Evolutionary conservation across 2,329 filamentous ascomycete genomes (phyloP).

Genomic region (Fusarium poae): DNA sequence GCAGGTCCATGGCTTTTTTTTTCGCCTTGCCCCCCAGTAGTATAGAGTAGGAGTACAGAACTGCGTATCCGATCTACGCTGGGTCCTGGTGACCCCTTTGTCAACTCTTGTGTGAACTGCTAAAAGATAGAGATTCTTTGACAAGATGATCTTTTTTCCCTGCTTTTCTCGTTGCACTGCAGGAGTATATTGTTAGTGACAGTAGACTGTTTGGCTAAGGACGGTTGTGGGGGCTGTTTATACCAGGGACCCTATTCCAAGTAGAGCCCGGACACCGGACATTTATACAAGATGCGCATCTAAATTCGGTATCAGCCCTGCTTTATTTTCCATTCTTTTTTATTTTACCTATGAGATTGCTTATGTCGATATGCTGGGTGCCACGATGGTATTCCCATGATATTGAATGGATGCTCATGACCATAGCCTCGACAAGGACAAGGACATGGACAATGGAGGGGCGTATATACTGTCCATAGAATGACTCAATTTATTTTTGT

Average conservation of each 20-base stretch:
- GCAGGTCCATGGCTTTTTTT: slow-evolving; percentile 6
- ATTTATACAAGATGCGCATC: neutral
- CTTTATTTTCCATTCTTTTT: neutral
- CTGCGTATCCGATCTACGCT: slow-evolving; percentile 17
- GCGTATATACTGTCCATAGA: slow-evolving; percentile 9
- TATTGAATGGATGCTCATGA: slow-evolving; percentile 1
- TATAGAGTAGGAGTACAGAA: neutral
- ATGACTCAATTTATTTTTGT: slow-evolving; percentile 18
- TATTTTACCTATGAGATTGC: neutral
- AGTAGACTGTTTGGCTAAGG: slow-evolving; percentile 13
- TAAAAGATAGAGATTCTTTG: neutral
- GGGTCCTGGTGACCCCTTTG: slow-evolving; percentile 23
- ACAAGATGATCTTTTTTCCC: slow-evolving; percentile 22
- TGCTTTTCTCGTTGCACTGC: slow-evolving; percentile 43
- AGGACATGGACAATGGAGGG: slow-evolving; percentile 1
- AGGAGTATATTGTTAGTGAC: slow-evolving; percentile 42
- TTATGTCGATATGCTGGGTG: neutral
- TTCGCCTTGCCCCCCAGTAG: neutral
- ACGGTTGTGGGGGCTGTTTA: slow-evolving; percentile 30
- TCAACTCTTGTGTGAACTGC: neutral
- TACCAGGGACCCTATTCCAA: slow-evolving; percentile 37
- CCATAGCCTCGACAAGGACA: neutral
- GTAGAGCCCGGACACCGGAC: slow-evolving; percentile 9
- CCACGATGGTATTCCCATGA: slow-evolving; percentile 4
- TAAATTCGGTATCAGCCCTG: slow-evolving; percentile 17